Base-by-base conservation (phyloP, 2,329 filamentous ascomycete species). In the Diaporthe amygdali region DNA sequence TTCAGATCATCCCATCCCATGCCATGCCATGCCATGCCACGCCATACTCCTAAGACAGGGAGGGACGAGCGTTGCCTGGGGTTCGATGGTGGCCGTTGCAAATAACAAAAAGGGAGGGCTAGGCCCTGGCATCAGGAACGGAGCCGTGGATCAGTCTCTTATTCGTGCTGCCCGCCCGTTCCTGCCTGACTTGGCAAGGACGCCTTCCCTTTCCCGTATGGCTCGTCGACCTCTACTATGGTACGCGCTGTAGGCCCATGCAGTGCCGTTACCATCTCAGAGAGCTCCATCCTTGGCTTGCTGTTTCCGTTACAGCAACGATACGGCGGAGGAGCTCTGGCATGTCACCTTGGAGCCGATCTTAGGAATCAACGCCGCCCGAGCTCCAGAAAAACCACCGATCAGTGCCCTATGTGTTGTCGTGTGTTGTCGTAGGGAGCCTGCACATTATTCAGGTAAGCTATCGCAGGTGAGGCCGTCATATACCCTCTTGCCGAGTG, bases 141-240 rank as follows among this genome's bases (percentile, higher is more conserved):
- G 59, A 47, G 41, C 41, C 27, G 59, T 63, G 59, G 27, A 34
- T 63, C 59, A 47, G 59, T 63, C 59, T 63, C 59, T 63, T 63
- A 47, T 63, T 63, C 41, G 59, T 63, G 59, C 59, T 47, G 59
- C 59, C 56, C 59, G 59, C 59, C 59, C 59, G 59, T 63, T 63
- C 59, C 41, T 47, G 59, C 59, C 59, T 63, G 41, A 47, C 41
- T 47, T 63, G 41, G 59, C 59, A 30, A 10, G 41, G 41, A 44
- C 59, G 27, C 59, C n/a, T 63, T 63, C 8, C 59, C 59, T 27
- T 63, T 47, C 59, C 59, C 41, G 59, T 34, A 41, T 34, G 17
- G 39, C 37, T 14, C 39, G 15, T 61, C 39, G 25, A 44, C 25
- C 25, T 61, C 39, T 20, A 2, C 22, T 41, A 41, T 27, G 34